Base-by-base conservation (phyloP, 306 rosid genomes). In the Aeschynomene evenia region DNA sequence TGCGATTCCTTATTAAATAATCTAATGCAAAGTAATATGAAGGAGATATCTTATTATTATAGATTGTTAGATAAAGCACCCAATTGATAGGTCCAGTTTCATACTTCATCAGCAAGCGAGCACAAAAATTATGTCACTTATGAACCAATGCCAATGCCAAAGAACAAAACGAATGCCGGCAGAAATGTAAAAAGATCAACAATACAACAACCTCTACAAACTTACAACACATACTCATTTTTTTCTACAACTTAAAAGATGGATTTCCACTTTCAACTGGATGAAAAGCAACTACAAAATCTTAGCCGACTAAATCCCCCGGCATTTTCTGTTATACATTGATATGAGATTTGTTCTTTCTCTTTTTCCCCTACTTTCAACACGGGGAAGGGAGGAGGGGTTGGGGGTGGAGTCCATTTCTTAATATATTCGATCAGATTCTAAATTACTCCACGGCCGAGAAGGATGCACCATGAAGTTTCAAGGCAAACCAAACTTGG, bases 401-500 rank as follows among this genome's bases (percentile, higher is more conserved):
- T 49, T 43, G 6, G 49, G 52, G 31, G 63, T 9, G 76, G 33
- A 43, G 20, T 61, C 73, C 72, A 55, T 48, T 42, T 62, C 65
- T 46, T 53, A 46, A 54, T 62, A 62, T n/a, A 62, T 74, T 63
- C 73, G 68, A 72, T 19, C 70, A 66, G 80, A 63, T 63, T 70
- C 53, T 61, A 64, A 56, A 58, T 75, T 65, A 78, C 46, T 72
- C 33, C 64, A 14, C 37, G 34, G 53, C 48, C 59, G 53, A 48
- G 46, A 77, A 59, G 39, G 49, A 64, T 63, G 52, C 80, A 68
- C 13, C 77, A 54, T 24, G 18, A 62, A 39, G 63, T 36, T 68
- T 90, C 87, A 93, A 33, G 82, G 71, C 62, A 50, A 60, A 63
- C 96, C 91, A 15, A 91, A 95, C 66, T 83, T 87, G 79, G 91